Evolutionary conservation across 2,329 filamentous ascomycete genomes (phyloP).

Genomic region (Fusarium sp.): DNA sequence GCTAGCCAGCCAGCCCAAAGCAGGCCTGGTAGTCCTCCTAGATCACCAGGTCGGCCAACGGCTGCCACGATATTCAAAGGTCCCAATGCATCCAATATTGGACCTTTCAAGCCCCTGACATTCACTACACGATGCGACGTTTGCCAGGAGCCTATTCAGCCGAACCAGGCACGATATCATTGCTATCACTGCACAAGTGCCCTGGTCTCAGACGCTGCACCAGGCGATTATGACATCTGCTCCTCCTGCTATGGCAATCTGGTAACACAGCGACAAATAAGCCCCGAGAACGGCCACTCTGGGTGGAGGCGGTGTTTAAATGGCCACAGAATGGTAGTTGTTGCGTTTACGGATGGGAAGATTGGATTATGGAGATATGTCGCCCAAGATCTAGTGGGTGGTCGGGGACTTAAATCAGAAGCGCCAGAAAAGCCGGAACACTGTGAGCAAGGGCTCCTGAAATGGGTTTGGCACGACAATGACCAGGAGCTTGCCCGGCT

Average conservation of each 20-base stretch:
- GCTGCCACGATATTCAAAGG: constrained; percentile 62
- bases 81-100: constrained; percentile 58
- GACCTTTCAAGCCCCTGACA: constrained; percentile 73
- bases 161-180: constrained; percentile 78
- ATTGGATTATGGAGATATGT: constrained; percentile 76
- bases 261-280: constrained; percentile 72
- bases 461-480: constrained; percentile 64
- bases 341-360: constrained; percentile 77
- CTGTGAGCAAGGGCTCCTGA: constrained; percentile 53
- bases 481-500: constrained; percentile 57
- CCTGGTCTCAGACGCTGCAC: constrained; percentile 57
- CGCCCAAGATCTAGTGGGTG: constrained; percentile 80
- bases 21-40: constrained; percentile 54
- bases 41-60: constrained; percentile 58
- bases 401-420: constrained; percentile 73
- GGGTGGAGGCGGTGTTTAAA: constrained; percentile 87
- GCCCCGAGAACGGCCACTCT: constrained; percentile 76
- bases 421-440: constrained; percentile 54
- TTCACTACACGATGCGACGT: constrained; percentile 83
- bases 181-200: constrained; percentile 77
- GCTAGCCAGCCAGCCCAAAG: constrained; percentile 48
- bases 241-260: constrained; percentile 78
- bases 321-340: constrained; percentile 85
- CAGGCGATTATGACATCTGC: constrained; percentile 91
- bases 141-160: constrained; percentile 78